Evolutionary conservation across 108 stramenopile genomes (phyloP).

Genomic region (Cyclotella atomus): DNA sequence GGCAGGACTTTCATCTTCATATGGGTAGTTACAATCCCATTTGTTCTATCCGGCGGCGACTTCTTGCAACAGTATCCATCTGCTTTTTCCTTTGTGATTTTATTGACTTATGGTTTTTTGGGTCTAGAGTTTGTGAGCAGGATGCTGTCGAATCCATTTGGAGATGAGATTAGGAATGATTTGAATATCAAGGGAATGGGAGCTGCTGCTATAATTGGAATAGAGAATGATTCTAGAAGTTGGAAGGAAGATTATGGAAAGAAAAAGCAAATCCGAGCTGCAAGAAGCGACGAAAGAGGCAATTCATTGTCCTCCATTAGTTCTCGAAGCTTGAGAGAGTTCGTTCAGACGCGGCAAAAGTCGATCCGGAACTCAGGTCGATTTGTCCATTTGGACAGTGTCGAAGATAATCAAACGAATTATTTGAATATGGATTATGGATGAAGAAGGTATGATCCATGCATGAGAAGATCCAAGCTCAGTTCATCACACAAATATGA

Average conservation of each 20-base stretch:
- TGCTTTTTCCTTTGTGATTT: slow-evolving; percentile 53
- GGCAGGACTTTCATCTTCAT: slow-evolving; percentile 62
- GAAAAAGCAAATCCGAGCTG: not conserved
- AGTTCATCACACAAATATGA: too few relatives aligned
- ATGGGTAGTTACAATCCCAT: slow-evolving; percentile 56
- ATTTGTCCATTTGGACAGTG: slow-evolving; percentile 15
- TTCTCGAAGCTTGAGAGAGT: not conserved
- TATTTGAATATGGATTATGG: slow-evolving; percentile 2
- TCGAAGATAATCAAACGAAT: not conserved
- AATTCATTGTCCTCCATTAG: not conserved
- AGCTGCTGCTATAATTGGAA: slow-evolving; percentile 43
- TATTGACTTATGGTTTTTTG: slow-evolving; percentile 69
- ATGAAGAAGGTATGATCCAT: slow-evolving; percentile 7
- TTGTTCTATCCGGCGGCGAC: slow-evolving; percentile 26
- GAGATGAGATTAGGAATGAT: slow-evolving; percentile 55
- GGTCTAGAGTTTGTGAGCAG: slow-evolving; percentile 58
- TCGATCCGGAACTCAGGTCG: slow-evolving; percentile 10
- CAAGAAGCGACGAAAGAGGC: not conserved
- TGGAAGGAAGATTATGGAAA: slow-evolving; percentile 11
- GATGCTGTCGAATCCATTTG: slow-evolving; percentile 76
- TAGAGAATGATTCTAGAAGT: slow-evolving; percentile 39
- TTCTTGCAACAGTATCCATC: slow-evolving; percentile 17
- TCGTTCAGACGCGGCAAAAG: slow-evolving; percentile 1
- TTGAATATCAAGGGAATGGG: slow-evolving; percentile 48
- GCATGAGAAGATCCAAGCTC: too few relatives aligned